These are phyloP conservation scores for Penicillium diatomitis DNA, from an alignment of 495 filamentous ascomycete genomes.

Conservation along the genomic window DNA sequence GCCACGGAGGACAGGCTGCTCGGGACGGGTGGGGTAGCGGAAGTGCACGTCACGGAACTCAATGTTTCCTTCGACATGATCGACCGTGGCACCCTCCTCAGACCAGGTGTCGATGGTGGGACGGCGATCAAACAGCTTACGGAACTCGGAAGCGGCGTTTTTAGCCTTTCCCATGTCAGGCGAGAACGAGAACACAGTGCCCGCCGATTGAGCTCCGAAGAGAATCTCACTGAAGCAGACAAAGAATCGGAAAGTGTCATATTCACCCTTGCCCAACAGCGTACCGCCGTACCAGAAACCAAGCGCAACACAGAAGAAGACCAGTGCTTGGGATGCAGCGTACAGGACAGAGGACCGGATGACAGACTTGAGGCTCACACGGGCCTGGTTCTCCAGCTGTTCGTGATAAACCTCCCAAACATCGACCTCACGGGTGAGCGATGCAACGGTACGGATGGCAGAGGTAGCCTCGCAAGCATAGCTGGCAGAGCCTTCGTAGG, in stretches of 20 bases:
- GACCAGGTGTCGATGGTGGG: constrained; percentile 82
- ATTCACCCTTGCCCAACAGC: constrained; percentile 62
- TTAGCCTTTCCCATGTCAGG: constrained; percentile 85
- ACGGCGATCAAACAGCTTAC: constrained; percentile 66
- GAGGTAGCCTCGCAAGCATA: constrained; percentile 88
- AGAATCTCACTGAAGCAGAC: constrained; percentile 72
- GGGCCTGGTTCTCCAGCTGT: constrained; percentile 54
- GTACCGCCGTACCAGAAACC: constrained; percentile 91
- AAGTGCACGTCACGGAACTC: constrained; percentile 76
- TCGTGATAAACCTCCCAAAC: constrained; percentile 64
- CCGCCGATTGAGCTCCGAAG: constrained; percentile 76
- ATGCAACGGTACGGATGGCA: constrained; percentile 89
- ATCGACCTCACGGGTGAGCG: constrained; percentile 72
- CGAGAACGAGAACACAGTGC: constrained; percentile 79
- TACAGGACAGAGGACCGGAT: constrained; percentile 64
- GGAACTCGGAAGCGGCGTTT: constrained; percentile 65
- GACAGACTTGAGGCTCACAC: constrained; percentile 54
- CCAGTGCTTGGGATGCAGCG: constrained; percentile 66
- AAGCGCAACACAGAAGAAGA: constrained; percentile 78
- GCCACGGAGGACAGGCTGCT: constrained; percentile 69
- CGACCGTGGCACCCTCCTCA: constrained; percentile 51
- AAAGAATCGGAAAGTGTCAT: constrained; percentile 73
- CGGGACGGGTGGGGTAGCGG: constrained; percentile 70
- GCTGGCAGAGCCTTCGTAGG: constrained; percentile 65
- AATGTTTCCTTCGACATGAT: constrained; percentile 54